These are phyloP conservation scores for Penicillium verhagenii DNA, from an alignment of 495 filamentous ascomycete genomes.

Conservation along the genomic window DNA sequence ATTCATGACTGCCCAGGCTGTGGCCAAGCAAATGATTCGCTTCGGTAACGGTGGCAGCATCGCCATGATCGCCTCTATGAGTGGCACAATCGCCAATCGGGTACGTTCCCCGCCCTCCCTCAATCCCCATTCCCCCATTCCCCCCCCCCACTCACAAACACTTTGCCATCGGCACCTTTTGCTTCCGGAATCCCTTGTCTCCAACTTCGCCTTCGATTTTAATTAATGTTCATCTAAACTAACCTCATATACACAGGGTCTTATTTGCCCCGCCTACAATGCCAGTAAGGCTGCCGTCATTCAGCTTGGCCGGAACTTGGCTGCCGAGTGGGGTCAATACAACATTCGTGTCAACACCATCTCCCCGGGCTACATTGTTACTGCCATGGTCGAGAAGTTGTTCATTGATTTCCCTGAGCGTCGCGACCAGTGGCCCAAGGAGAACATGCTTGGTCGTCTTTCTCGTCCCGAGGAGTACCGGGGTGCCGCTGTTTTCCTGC, in stretches of 20 bases:
- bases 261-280: constrained; percentile 81
- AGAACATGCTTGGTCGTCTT: constrained; percentile 85
- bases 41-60: constrained; percentile 72
- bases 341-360: constrained; percentile 94
- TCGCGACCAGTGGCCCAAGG: constrained; percentile 71
- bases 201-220: not conserved
- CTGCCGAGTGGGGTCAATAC: constrained; percentile 79
- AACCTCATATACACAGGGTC: constrained; percentile 49
- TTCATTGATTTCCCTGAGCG: constrained; percentile 77
- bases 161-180: not conserved
- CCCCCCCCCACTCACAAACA: not conserved
- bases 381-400: constrained; percentile 81
- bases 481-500: constrained; percentile 77
- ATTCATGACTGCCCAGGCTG: constrained; percentile 70
- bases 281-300: constrained; percentile 85
- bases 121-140: not conserved
- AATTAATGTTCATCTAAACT: not conserved
- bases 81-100: constrained; percentile 65
- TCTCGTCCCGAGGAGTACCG: constrained; percentile 79
- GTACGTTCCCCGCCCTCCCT: constrained; percentile 33
- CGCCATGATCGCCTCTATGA: constrained; percentile 73
- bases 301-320: constrained; percentile 83
- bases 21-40: constrained; percentile 72
- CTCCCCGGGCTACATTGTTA: constrained; percentile 92
- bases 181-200: not conserved